phyloP scores from a whole-genome alignment of 306 rosid genomes.

The Casuarina cunninghamiana region DNA sequence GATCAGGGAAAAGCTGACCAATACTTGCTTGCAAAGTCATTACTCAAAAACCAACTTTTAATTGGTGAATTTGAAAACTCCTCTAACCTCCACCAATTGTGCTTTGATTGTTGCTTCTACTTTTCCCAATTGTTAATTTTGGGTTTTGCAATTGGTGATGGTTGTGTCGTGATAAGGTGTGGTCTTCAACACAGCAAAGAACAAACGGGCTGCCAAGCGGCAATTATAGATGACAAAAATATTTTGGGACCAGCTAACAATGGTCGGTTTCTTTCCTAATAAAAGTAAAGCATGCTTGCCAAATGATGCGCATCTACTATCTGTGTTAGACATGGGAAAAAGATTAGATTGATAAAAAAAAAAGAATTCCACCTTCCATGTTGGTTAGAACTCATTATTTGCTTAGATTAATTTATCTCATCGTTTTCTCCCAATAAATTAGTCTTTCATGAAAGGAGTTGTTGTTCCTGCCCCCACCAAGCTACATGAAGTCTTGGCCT shows the following conservation, averaged over 20 bases:
- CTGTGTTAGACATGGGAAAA: not conserved
- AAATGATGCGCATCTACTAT: conserved; percentile 1
- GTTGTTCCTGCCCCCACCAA: not conserved
- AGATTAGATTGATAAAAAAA: not conserved
- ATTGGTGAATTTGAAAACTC: too few species aligned
- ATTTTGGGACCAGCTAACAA: conserved; percentile 5
- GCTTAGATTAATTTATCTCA: not conserved
- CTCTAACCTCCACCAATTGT: too few species aligned
- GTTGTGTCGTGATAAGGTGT: not conserved
- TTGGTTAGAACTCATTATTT: not conserved
- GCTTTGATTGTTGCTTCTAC: too few species aligned
- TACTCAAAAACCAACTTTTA: too few species aligned
- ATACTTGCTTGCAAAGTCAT: too few species aligned
- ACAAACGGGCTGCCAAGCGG: not conserved
- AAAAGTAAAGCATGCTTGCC: conserved; percentile 6
- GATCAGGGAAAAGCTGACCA: too few species aligned
- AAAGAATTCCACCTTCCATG: not conserved
- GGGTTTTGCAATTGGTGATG: not conserved
- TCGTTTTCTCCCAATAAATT: not conserved
- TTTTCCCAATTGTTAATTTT: not conserved
- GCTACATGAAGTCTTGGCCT: not conserved
- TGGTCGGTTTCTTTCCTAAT: not conserved
- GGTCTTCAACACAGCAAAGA: not conserved
- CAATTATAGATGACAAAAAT: not conserved
- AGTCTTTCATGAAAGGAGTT: not conserved